Evolutionary conservation across 192 early-diverging fungal species (phyloP).

Genomic region (Coemansia sp.): DNA sequence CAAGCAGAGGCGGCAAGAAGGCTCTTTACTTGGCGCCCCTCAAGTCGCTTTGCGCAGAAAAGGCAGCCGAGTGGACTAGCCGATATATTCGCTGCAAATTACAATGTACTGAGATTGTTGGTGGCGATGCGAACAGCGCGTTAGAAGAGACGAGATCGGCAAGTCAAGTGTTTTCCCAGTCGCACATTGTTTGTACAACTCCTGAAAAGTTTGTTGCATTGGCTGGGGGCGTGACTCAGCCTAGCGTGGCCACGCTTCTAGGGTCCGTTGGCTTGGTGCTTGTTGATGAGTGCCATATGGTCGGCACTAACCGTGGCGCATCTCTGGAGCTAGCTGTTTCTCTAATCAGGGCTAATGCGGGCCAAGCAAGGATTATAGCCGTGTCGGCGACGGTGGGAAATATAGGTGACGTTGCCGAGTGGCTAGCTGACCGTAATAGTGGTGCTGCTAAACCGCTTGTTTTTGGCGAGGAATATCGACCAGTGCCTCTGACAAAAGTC

Average conservation of each 20-base stretch:
- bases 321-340: constrained; percentile 66
- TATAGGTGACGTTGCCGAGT: constrained; percentile 66
- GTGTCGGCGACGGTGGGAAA: constrained; percentile 74
- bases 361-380: constrained; percentile 57
- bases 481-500: constrained; percentile 60
- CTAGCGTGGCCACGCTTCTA: constrained; percentile 20
- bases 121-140: constrained; percentile 34
- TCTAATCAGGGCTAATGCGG: constrained; percentile 48
- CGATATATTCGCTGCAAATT: constrained; percentile 54
- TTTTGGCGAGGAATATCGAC: constrained; percentile 75
- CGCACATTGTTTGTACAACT: constrained; percentile 62
- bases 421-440: constrained; percentile 45
- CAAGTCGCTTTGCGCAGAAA: constrained; percentile 67
- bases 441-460: constrained; percentile 18
- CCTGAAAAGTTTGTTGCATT: constrained; percentile 74
- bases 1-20: constrained; percentile 21
- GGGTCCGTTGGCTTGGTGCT: constrained; percentile 48
- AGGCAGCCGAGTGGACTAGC: constrained; percentile 61
- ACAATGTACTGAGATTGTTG: constrained; percentile 57
- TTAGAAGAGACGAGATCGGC: not conserved
- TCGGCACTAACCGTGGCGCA: constrained; percentile 65
- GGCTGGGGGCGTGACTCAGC: constrained; percentile 27
- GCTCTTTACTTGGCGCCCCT: constrained; percentile 71
- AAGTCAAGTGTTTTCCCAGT: constrained; percentile 19
- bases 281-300: constrained; percentile 74